Base-by-base conservation (phyloP, 768 basidiomycete genomes). In the Udeniomyces megalosporus region DNA sequence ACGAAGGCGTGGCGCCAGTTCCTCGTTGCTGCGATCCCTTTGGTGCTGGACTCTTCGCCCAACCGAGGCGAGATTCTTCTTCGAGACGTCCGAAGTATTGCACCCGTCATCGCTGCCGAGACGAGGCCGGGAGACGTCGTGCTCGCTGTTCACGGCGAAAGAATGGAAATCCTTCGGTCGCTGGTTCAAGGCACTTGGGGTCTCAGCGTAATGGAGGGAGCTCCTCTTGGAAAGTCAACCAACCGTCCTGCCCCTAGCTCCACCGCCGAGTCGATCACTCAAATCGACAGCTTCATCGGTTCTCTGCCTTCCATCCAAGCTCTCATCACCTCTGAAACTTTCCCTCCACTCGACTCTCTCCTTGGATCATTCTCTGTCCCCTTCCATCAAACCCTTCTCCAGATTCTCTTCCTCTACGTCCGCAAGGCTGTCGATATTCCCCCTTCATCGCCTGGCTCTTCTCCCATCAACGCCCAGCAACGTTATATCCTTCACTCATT, bases 101-200 rank as follows among this genome's bases (percentile, higher is more conserved):
- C 49, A n/a, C 47, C 58, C 11, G 58, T 59, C 49, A 80, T 90
- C 31, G 80, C 85, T 0, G 71, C 71, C 22, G 91, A 92, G 73
- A 77, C 73, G 44, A 80, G 88, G 35, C 77, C 76, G 4, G 91
- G 91, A 0, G 84, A 89, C 62, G 85, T 91, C 80, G 86, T 91
- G 82, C 78, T 84, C 0, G 79, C 80, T 0, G 82, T 91, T 17
- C 89, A 96, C 66, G 79, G 81, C 2, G 80, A 84, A 26, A 78
- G 88, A 34, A 74, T 96, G 26, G 78, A 80, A 3, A 77, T 93
- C 2, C 76, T 95, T 2, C 77, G 89, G 26, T 79, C 84, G 0
- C 71, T 92, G 54, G 76, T 90, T n/a, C 86, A 95, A 67, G 78
- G 85, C 3, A 81, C 81, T 0, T 86, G 88, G 82, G 86, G 86